Percentiles rank a stretch among this genome's conserved stretches.
phyloP scores from a whole-genome alignment of 1,139 yeast genomes.

The Casaregolazyma lundiana region DNA sequence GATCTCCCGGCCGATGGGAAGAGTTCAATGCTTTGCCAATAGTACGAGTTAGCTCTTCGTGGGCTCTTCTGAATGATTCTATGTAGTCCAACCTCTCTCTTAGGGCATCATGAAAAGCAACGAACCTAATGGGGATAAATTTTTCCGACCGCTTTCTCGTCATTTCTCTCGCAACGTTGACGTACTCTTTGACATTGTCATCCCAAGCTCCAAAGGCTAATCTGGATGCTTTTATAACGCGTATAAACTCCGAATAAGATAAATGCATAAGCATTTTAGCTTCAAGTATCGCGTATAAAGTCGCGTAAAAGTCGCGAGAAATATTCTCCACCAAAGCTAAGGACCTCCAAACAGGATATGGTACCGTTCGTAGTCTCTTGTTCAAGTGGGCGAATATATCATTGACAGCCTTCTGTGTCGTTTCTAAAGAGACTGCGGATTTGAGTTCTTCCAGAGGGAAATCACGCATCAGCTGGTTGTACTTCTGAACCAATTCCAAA shows the following conservation, averaged over 20 bases:
- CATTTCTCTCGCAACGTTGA: constrained; percentile 63
- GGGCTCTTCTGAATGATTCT: constrained; percentile 47
- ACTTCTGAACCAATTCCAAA: constrained; percentile 46
- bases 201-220: constrained; percentile 46
- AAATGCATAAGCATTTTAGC: constrained; percentile 36
- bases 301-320: constrained; percentile 36
- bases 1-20: constrained; percentile 25
- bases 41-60: constrained; percentile 45
- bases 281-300: constrained; percentile 21
- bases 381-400: constrained; percentile 59
- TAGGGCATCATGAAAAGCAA: constrained; percentile 43
- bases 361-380: constrained; percentile 50
- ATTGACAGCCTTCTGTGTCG: constrained; percentile 44
- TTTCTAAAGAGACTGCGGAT: constrained; percentile 44
- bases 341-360: constrained; percentile 65
- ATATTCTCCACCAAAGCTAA: constrained; percentile 61
- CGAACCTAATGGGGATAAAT: constrained; percentile 60
- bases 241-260: constrained; percentile 35
- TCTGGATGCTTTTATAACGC: constrained; percentile 25
- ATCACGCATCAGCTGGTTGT: constrained; percentile 62
- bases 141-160: constrained; percentile 71
- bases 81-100: constrained; percentile 47
- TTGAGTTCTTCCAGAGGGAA: constrained; percentile 62
- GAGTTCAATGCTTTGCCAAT: constrained; percentile 35
- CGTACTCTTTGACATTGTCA: constrained; percentile 50